These are phyloP conservation scores for Penicillium crustosum DNA, from an alignment of 2,329 filamentous ascomycete genomes.

Conservation along the genomic window DNA sequence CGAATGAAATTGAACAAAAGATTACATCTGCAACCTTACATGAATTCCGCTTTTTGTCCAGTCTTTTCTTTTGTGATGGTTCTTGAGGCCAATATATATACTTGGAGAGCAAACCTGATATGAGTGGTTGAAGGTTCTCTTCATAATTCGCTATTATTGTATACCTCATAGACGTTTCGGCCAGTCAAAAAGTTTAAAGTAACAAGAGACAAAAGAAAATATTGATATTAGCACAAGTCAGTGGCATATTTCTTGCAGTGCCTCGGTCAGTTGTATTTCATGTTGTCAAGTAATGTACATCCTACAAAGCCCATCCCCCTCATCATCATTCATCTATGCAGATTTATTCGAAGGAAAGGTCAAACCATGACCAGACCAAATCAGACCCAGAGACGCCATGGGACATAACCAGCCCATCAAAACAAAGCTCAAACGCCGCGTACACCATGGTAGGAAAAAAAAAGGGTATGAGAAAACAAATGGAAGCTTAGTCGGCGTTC, in stretches of 20 bases:
- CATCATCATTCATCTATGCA: slow-evolving; percentile 32
- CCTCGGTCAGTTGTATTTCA: slow-evolving; percentile 12
- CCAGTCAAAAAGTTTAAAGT: not conserved
- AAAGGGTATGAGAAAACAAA: slow-evolving; percentile 16
- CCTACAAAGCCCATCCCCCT: slow-evolving; percentile 18
- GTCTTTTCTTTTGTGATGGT: no score
- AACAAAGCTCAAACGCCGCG: slow-evolving; percentile 14
- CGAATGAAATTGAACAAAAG: no score
- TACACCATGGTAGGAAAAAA: slow-evolving; percentile 17
- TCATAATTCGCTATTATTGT: not conserved
- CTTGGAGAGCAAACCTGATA: no score
- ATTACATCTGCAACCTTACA: no score
- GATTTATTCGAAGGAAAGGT: slow-evolving; percentile 16
- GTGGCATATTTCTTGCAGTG: slow-evolving; percentile 5
- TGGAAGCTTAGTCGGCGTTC: slow-evolving; percentile 32
- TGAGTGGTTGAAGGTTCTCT: not conserved
- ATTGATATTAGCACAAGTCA: not conserved
- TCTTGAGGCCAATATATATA: no score
- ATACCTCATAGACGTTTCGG: not conserved
- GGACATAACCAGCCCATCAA: slow-evolving; percentile 13
- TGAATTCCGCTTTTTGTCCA: no score
- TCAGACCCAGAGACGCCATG: slow-evolving; percentile 23
- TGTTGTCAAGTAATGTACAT: slow-evolving; percentile 30
- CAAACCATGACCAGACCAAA: slow-evolving; percentile 14
- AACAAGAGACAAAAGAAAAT: not conserved